Evolutionary conservation across 2,329 filamentous ascomycete species (phyloP), one percentile per base, ranked within the genome.

Genomic region (Cercospora sojina): DNA sequence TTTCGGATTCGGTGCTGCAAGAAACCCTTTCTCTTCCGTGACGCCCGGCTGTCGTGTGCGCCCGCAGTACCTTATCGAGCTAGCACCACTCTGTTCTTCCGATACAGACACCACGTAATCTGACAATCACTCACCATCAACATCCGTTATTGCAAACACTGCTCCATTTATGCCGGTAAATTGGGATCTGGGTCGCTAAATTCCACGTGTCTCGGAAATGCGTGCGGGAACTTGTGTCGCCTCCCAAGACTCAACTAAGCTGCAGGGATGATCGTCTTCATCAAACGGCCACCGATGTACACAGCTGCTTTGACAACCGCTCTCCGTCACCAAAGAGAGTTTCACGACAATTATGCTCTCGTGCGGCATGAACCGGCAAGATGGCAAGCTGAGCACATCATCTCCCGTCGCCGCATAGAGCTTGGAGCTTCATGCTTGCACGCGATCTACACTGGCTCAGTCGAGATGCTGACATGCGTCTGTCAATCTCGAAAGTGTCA

Each of bases 151-250:
- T 38, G n/a, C 43, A 35, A 23, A 49, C 59, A 51, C 18, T 53
- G 38, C 53, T 57, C 27, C 12, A 35, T 57, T 35, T 31, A 18
- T 35, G 41, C 59, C 25, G 38, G 35, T 59, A 12, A 59, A 59
- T 43, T 43, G 27, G 47, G 35, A 59, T 43, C 32, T 47, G 57
- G 35, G n/a, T 51, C 27, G 47, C 53, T 16, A 29, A 49, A 43
- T 47, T 51, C 59, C 59, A 61, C 59, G 59, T 61, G 59, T 51
- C 59, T 61, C 59, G 43, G 59, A 61, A 60, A 60, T 25, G 58
- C 25, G 38, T 25, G 58, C 58, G 35, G 41, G 38, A 60, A 38
- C 58, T 60, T 60, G 58, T 60, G 58, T 49, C 29, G 58, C 58
- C 35, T 32, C 38, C 27, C 35, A 31, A 60, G 58, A 47, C 53